Evolutionary conservation across 306 rosid species (phyloP), one percentile per base, ranked within the genome.

Genomic region (Lotus japonicus): DNA sequence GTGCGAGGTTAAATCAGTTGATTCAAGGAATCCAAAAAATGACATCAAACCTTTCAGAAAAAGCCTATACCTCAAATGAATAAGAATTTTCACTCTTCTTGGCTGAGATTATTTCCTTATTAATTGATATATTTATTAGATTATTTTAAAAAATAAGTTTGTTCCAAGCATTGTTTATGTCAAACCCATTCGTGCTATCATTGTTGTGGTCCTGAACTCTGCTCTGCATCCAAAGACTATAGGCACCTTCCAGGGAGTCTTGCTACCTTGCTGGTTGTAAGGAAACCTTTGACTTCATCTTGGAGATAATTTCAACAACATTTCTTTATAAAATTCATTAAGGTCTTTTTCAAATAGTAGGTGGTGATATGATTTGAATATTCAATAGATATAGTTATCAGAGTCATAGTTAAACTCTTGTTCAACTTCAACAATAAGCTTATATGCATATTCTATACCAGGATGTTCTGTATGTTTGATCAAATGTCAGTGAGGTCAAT

Each of bases 221-320:
- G 46, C 66, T 61, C 41, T 43, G 46, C 53, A 46, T 17, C 28
- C 70, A 43, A 72, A 71, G 69, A 48, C 9, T 63, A 12, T 56
- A 38, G 68, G 33, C 39, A 53, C 58, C 70, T 65, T 58, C 39
- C 16, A 42, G 28, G 77, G 65, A 28, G 65, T 58, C 66, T 5
- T 73, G 79, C 52, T 62, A 68, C 76, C 79, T 17, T 62, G 79
- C 73, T 38, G 83, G 83, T 79, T 54, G 76, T 68, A 79, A 46
- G 55, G 79, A 73, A 69, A 68, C 76, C 56, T 55, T 42, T 65
- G 26, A 58, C 58, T 65, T 59, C 42, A 35, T 12, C 72, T 54
- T 64, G 21, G 17, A 23, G 18, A 70, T 26, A 15, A 14, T 53
- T 49, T 78, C 59, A 6, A 10, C 50, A 41, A 57, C 28, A 58